These are phyloP conservation scores for Phaeosphaeriaceae sp. DNA, from an alignment of 2,329 filamentous ascomycete genomes.

Conservation along the genomic window DNA sequence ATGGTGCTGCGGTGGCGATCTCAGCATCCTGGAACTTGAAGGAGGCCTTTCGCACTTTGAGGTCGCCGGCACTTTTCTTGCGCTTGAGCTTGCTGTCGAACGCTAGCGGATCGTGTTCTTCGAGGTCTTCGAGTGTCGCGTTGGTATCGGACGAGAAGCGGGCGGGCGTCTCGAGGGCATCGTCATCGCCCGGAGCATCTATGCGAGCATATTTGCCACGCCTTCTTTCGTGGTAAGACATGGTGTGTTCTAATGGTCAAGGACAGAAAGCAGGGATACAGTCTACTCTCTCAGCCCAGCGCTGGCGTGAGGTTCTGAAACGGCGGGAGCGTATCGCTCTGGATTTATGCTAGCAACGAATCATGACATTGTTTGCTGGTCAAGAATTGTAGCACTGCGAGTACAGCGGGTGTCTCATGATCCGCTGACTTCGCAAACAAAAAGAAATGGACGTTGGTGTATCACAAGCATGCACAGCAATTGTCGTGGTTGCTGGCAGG, in stretches of 20 bases:
- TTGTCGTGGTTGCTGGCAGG: slow-evolving; percentile 20
- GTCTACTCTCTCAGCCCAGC: not conserved
- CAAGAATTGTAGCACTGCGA: not conserved
- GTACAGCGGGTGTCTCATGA: not conserved
- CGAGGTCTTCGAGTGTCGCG: slow-evolving; percentile 50
- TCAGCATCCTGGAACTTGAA: slow-evolving; percentile 42
- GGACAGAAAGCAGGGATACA: not conserved
- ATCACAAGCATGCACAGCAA: slow-evolving; percentile 7
- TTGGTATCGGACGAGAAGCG: slow-evolving; percentile 48
- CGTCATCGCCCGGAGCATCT: slow-evolving; percentile 44
- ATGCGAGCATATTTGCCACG: slow-evolving; percentile 49
- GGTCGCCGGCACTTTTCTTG: slow-evolving; percentile 48
- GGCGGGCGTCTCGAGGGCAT: slow-evolving; percentile 36
- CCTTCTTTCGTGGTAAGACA: slow-evolving; percentile 44
- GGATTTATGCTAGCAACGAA: slow-evolving; percentile 6
- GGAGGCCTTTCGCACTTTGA: slow-evolving; percentile 42
- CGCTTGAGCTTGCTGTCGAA: slow-evolving; percentile 51
- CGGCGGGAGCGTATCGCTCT: slow-evolving; percentile 4
- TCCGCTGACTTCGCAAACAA: not conserved
- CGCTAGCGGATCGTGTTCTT: slow-evolving; percentile 57
- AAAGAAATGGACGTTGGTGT: slow-evolving; percentile 1
- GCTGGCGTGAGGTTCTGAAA: slow-evolving; percentile 4
- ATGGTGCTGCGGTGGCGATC: slow-evolving; percentile 19
- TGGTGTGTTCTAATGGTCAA: slow-evolving; percentile 8
- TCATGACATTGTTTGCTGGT: slow-evolving; percentile 9